Conservation (phyloP, 352 stramenopile species). For the Phytopythium oedochilum region DNA sequence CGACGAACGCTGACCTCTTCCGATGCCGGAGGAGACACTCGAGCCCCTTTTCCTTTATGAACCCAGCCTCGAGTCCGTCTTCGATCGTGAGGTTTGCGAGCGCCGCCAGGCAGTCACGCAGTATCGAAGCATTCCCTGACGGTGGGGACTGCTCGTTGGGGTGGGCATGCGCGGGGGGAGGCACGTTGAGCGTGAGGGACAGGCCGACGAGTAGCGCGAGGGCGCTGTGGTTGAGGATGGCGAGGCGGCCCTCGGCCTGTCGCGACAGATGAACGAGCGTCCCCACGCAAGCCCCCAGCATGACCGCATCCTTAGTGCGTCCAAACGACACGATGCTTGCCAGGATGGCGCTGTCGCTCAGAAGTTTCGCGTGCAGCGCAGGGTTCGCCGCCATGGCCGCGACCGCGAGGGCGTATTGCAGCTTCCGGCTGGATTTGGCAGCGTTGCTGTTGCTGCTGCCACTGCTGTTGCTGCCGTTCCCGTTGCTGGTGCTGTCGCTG, state of each 20-base stretch:
- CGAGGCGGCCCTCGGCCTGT: slow-evolving; percentile 33
- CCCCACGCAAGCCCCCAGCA: slow-evolving; percentile 43
- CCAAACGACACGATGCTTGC: slow-evolving; percentile 53
- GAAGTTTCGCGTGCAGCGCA: slow-evolving; percentile 36
- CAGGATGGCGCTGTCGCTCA: slow-evolving; percentile 52
- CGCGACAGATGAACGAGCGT: slow-evolving; percentile 55
- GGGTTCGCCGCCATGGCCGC: slow-evolving; percentile 65
- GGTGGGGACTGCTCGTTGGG: not conserved
- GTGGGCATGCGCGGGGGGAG: slow-evolving; percentile 15
- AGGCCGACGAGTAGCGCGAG: slow-evolving; percentile 36
- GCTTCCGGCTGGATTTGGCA: slow-evolving; percentile 26
- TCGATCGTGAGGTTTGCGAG: slow-evolving; percentile 77
- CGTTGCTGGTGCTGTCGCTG: not conserved
- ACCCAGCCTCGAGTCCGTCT: slow-evolving; percentile 50
- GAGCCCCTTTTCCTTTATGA: slow-evolving; percentile 74
- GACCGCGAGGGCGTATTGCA: slow-evolving; percentile 55
- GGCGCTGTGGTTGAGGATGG: slow-evolving; percentile 51
- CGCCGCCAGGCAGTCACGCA: slow-evolving; percentile 42
- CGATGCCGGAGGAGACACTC: slow-evolving; percentile 54
- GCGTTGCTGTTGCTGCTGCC: not conserved
- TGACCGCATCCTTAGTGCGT: slow-evolving; percentile 54
- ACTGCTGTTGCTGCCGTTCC: not conserved
- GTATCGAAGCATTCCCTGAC: slow-evolving; percentile 1
- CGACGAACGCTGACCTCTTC: slow-evolving; percentile 25
- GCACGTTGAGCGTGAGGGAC: slow-evolving; percentile 13